phyloP scores from a whole-genome alignment of 495 filamentous ascomycete genomes.

The Massariosphaeria phaeospora region DNA sequence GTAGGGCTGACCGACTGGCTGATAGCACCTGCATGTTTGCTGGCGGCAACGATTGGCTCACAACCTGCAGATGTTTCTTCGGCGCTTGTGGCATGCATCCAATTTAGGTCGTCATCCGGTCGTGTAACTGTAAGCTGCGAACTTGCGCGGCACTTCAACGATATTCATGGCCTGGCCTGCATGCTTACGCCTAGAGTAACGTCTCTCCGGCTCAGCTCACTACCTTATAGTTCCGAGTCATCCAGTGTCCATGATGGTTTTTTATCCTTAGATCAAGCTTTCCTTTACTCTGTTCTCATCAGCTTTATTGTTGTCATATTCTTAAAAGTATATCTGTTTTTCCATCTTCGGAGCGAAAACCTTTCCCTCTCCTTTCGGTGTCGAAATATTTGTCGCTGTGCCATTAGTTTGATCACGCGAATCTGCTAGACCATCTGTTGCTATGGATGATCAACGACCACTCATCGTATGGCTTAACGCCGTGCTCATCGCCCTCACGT shows the following conservation, averaged over 20 bases:
- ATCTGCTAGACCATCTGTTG: not conserved
- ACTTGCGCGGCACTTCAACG: slow-evolving; percentile 13
- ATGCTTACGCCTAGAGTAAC: not conserved
- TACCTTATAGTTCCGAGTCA: not conserved
- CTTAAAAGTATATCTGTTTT: not conserved
- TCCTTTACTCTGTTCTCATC: not conserved
- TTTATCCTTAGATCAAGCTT: not conserved
- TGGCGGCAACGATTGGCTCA: slow-evolving; percentile 29
- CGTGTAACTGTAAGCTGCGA: slow-evolving; percentile 21
- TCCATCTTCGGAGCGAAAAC: not conserved
- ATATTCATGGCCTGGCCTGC: slow-evolving; percentile 14
- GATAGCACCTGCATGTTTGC: slow-evolving; percentile 12
- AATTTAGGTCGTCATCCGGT: slow-evolving; percentile 1
- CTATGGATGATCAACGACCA: slow-evolving; percentile 7
- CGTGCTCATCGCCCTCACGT: slow-evolving; percentile 16
- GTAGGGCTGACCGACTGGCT: slow-evolving; percentile 21
- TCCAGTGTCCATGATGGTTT: not conserved
- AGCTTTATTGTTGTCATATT: not conserved
- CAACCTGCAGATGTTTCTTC: slow-evolving; percentile 30
- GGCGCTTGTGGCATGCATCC: slow-evolving; percentile 15
- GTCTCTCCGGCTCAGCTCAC: not conserved
- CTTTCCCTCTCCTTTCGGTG: not conserved
- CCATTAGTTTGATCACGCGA: not conserved
- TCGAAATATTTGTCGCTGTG: not conserved
- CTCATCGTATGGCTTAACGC: slow-evolving; percentile 26